phyloP scores from a whole-genome alignment of 2,329 filamentous ascomycete species.

The Cercospora citrullina region DNA sequence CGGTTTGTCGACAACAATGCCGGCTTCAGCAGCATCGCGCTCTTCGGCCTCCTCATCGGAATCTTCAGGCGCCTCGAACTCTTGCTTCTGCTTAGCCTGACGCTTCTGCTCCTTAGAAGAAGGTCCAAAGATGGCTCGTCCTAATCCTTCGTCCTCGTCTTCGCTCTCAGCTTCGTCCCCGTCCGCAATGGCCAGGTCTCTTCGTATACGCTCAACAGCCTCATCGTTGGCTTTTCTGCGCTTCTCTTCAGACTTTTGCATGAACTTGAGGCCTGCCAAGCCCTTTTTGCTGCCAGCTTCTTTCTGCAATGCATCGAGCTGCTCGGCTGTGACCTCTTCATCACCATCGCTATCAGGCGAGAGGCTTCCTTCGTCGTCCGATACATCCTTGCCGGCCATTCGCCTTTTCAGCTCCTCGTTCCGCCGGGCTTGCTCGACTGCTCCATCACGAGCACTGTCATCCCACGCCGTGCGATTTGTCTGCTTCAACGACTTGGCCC shows the following conservation, averaged over 20 bases:
- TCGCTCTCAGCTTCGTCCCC: conserved; percentile 58
- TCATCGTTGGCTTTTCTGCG: conserved; percentile 80
- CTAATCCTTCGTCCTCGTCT: conserved; percentile 59
- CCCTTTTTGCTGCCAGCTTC: conserved; percentile 51
- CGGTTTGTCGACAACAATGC: conserved; percentile 41
- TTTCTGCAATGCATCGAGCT: conserved; percentile 46
- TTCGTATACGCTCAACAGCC: conserved; percentile 57
- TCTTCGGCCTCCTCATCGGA: conserved; percentile 48
- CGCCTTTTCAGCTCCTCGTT: conserved; percentile 79
- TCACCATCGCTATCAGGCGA: conserved; percentile 56
- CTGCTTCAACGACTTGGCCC: conserved; percentile 81
- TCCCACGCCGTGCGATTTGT: conserved; percentile 83
- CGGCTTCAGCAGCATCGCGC: conserved; percentile 34
- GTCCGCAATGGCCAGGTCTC: conserved; percentile 66
- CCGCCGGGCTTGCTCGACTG: conserved; percentile 76
- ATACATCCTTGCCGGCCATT: conserved; percentile 69
- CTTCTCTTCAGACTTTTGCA: conserved; percentile 82
- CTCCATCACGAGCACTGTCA: conserved; percentile 74
- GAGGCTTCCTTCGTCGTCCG: conserved; percentile 51
- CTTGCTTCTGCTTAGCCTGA: conserved; percentile 44
- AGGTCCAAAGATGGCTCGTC: conserved; percentile 70
- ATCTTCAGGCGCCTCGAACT: conserved; percentile 61
- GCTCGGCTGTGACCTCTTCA: conserved; percentile 56
- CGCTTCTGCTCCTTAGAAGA: conserved; percentile 42
- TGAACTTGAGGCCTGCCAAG: conserved; percentile 86